phyloP scores from a whole-genome alignment of 2,329 filamentous ascomycete species.

The Alternaria hordeiaustralica region DNA sequence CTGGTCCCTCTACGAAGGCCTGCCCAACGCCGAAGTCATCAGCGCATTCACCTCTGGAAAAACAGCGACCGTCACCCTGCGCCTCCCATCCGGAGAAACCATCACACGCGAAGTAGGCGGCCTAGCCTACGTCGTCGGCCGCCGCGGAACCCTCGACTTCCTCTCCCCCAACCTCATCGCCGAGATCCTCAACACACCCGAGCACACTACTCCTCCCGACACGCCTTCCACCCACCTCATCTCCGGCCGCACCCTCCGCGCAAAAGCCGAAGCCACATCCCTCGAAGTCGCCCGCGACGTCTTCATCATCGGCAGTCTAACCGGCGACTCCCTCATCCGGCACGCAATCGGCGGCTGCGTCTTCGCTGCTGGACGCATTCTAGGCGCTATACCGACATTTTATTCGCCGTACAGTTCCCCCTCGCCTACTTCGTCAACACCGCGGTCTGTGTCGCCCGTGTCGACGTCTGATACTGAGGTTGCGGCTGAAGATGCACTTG shows the following conservation, averaged over 20 bases:
- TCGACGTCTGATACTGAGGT: constrained; percentile 24
- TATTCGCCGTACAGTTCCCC: constrained; percentile 20
- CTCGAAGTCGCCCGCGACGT: constrained; percentile 61
- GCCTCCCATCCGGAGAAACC: constrained; percentile 50
- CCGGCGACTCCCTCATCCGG: constrained; percentile 66
- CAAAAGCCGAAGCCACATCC: constrained; percentile 56
- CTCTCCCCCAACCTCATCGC: constrained; percentile 54
- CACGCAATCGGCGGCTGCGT: constrained; percentile 66
- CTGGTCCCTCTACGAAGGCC: constrained; percentile 63
- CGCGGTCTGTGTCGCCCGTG: constrained; percentile 30
- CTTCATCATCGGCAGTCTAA: constrained; percentile 65
- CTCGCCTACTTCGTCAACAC: constrained; percentile 22
- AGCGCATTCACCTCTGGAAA: constrained; percentile 34
- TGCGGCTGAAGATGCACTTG: constrained; percentile 1
- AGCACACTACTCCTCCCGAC: background rate
- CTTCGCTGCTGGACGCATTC: constrained; percentile 61
- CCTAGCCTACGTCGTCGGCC: constrained; percentile 63
- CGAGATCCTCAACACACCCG: constrained; percentile 53
- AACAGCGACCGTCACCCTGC: constrained; percentile 51
- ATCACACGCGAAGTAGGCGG: constrained; percentile 57
- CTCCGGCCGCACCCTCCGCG: constrained; percentile 61
- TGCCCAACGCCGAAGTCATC: constrained; percentile 61
- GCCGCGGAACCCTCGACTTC: constrained; percentile 62
- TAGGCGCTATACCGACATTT: constrained; percentile 30
- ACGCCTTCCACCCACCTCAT: constrained; percentile 42